Evolutionary conservation across 441 rosid genomes (phyloP).

Genomic region (Gossypium schwendimanii): DNA sequence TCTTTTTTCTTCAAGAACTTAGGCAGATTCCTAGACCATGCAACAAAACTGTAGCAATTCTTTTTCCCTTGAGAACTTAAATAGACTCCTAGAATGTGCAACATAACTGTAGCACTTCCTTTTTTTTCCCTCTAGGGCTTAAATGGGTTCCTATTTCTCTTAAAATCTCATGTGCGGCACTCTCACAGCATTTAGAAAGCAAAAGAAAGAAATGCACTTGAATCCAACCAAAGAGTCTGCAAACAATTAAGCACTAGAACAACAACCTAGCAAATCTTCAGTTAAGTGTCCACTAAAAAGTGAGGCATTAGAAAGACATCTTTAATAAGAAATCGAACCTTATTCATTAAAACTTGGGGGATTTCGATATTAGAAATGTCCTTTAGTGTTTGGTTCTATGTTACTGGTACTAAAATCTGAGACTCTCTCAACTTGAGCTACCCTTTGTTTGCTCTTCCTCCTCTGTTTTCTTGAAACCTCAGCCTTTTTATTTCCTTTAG

Average conservation of each 20-base stretch:
- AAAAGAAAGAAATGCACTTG: background rate
- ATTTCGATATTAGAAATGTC: slow-evolving; percentile 26
- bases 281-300: background rate
- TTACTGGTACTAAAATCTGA: slow-evolving; percentile 31
- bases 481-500: slow-evolving; percentile 48
- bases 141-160: background rate
- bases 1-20: background rate
- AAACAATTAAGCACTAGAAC: background rate
- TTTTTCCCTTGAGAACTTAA: too few species aligned
- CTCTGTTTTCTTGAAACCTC: slow-evolving; percentile 51
- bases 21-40: too few species aligned
- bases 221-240: background rate
- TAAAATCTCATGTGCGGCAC: background rate
- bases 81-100: too few species aligned
- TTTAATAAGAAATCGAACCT: slow-evolving; percentile 35
- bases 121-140: background rate
- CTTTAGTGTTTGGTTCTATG: slow-evolving; percentile 29
- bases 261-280: background rate
- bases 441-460: slow-evolving; percentile 60
- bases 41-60: too few species aligned
- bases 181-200: background rate
- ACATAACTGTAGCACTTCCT: too few species aligned
- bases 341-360: slow-evolving; percentile 28
- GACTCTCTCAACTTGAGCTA: slow-evolving; percentile 31
- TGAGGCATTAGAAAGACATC: background rate